Percentiles rank a stretch among this genome's conserved stretches.
These are phyloP conservation scores for Penicillium sp. DNA, from an alignment of 2,329 filamentous ascomycete genomes.

Conservation along the genomic window DNA sequence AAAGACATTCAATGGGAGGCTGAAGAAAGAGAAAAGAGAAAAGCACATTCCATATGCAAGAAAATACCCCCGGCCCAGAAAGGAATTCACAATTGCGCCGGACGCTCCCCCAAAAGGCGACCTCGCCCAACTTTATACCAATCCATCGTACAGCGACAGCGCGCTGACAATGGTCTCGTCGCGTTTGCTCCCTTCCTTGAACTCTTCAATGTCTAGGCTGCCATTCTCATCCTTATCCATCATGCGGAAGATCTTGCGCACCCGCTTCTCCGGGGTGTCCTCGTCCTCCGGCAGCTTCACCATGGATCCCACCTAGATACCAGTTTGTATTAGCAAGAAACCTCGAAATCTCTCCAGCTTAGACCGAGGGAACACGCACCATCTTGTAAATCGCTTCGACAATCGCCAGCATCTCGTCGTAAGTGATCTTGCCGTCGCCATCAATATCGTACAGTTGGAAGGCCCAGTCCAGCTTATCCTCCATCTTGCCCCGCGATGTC, in stretches of 20 bases:
- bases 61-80: constrained; percentile 3
- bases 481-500: constrained; percentile 96
- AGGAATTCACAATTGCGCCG: constrained; percentile 22
- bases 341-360: not conserved
- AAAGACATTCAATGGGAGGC: no score
- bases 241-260: constrained; percentile 98
- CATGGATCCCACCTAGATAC: constrained; percentile 87
- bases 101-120: constrained; percentile 21
- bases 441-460: constrained; percentile 99
- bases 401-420: constrained; percentile 98
- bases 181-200: constrained; percentile 94
- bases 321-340: constrained; percentile 15
- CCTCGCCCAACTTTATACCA: constrained; percentile 65
- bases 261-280: constrained; percentile 97
- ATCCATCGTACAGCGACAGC: constrained; percentile 90
- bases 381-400: constrained; percentile 99
- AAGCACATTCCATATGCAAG: constrained; percentile 1
- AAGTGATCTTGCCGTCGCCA: constrained; percentile 97
- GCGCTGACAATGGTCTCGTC: constrained; percentile 99
- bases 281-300: constrained; percentile 98
- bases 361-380: constrained; percentile 64
- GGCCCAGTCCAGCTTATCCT: constrained; percentile 99
- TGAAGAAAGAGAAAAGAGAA: no score
- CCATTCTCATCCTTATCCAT: constrained; percentile 86
- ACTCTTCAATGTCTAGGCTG: constrained; percentile 15